These are phyloP conservation scores for Tricholoma sp. DNA, from an alignment of 768 basidiomycete genomes.

Conservation along the genomic window DNA sequence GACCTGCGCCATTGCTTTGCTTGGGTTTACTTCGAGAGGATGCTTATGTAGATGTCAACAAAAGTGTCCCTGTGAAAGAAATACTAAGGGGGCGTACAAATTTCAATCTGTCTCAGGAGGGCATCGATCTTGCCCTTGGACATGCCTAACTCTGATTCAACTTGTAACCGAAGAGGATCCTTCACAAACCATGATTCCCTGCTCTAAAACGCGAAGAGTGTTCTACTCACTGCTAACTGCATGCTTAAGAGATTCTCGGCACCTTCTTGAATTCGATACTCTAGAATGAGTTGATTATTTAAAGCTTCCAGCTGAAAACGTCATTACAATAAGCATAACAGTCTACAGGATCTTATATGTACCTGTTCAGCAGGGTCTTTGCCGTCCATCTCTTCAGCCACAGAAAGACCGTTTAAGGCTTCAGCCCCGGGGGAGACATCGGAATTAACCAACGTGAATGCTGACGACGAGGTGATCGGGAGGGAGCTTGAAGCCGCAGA, in stretches of 20 bases:
- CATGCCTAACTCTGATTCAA: conserved; percentile 72
- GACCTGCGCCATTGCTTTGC: conserved; percentile 12
- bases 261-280: conserved; percentile 84
- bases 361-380: conserved; percentile 44
- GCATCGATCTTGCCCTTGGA: conserved; percentile 69
- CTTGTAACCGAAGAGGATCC: conserved; percentile 65
- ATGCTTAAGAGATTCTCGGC: conserved; percentile 86
- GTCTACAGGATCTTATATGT: conserved; percentile 4
- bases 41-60: conserved; percentile 20
- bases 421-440: conserved; percentile 4
- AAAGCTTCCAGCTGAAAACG: conserved; percentile 57
- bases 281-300: conserved; percentile 62
- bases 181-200: conserved; percentile 17
- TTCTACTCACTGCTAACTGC: conserved; percentile 41
- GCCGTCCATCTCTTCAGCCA: conserved; percentile 39
- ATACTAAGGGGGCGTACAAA: conserved; percentile 31
- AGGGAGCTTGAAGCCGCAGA: conserved; percentile 14
- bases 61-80: not conserved
- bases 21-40: conserved; percentile 23
- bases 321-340: not conserved
- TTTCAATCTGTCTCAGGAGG: conserved; percentile 56
- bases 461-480: conserved; percentile 17
- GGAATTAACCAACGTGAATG: conserved; percentile 20
- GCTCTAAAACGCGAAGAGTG: not conserved
- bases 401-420: conserved; percentile 21